Evolutionary conservation across 768 basidiomycete genomes (phyloP).

Genomic region (Brasilioporus rufonigricans): DNA sequence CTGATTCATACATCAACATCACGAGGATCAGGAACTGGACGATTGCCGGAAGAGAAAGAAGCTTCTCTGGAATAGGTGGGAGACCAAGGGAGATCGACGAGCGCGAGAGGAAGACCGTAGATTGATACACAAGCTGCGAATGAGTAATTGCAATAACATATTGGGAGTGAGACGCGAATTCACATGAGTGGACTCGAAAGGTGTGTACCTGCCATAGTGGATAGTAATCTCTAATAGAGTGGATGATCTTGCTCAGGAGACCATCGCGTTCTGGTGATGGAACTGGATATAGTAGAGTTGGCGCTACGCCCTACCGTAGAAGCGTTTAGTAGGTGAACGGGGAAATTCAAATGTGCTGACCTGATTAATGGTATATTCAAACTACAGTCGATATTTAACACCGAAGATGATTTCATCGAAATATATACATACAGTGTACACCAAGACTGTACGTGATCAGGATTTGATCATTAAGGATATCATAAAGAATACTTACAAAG

Average conservation of each 20-base stretch:
- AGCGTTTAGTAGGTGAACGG: neutral
- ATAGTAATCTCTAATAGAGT: slow-evolving; percentile 88
- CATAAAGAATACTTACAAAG: slow-evolving; percentile 57
- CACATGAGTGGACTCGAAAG: neutral
- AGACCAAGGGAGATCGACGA: slow-evolving; percentile 86
- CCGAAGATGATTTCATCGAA: neutral
- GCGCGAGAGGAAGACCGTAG: slow-evolving; percentile 90
- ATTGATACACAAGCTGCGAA: slow-evolving; percentile 77
- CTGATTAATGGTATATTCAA: slow-evolving; percentile 92
- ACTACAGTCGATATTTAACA: slow-evolving; percentile 43
- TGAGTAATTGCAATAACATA: neutral
- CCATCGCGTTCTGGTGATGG: slow-evolving; percentile 43
- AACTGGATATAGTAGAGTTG: slow-evolving; percentile 88
- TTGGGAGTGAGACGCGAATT: neutral
- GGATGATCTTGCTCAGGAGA: slow-evolving; percentile 73
- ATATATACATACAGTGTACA: slow-evolving; percentile 52
- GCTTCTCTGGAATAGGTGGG: slow-evolving; percentile 66
- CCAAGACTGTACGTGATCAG: slow-evolving; percentile 44
- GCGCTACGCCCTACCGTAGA: slow-evolving; percentile 69
- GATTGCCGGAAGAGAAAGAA: slow-evolving; percentile 75
- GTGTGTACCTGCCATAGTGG: slow-evolving; percentile 83
- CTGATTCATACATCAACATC: slow-evolving; percentile 63
- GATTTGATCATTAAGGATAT: neutral
- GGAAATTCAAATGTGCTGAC: slow-evolving; percentile 31
- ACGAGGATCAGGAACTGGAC: slow-evolving; percentile 67